Base-by-base conservation (phyloP, 73 alveolate genomes). In the Paramecium sonneborni region DNA sequence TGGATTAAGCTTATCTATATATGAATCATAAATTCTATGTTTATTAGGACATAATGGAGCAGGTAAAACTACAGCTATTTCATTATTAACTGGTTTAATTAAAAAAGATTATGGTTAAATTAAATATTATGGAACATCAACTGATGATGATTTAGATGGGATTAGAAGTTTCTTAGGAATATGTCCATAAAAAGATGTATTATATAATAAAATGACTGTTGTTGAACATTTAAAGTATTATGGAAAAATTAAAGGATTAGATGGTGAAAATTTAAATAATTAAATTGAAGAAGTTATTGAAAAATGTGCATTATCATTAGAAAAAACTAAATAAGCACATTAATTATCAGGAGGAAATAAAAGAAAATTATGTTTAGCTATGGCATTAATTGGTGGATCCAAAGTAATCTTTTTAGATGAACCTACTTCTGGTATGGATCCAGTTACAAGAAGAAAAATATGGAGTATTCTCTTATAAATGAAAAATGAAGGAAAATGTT, bases 341-440 rank as follows among this genome's bases (percentile, higher is more conserved):
- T 74, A 95, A 30, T 86, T 94, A 20, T 95, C 98, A 34, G 98
- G 98, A 11, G 98, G 98, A 37, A 95, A 94, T 76, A 95, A 94
- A 85, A 94, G 98, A 32, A 93, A 94, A 84, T 92, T 95, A 35
- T 57, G 97, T 34, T 93, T 94, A 10, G 97, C 98, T 15, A 93
- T 95, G 37, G 95, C 97, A 6, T 55, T 95, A 30, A 90, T 95
- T 68, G 96, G 98, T 18, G 92, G 92, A 37, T 96, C 98, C 32
- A 92, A 92, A 56, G 93, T 95, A 14, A 94, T 95, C 23, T 95
- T 95, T 70, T 92, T 95, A 56, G 98, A 95, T 92, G 98, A 95
- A 76, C 98, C 97, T 1, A 89, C 97, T 5, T 92, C 98, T 18
- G 98, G 98, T 15, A 94, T 95, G 93, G 98, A 95, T 44, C 97